Base-by-base conservation (phyloP, 257 asterid genomes). In the Striga asiatica region DNA sequence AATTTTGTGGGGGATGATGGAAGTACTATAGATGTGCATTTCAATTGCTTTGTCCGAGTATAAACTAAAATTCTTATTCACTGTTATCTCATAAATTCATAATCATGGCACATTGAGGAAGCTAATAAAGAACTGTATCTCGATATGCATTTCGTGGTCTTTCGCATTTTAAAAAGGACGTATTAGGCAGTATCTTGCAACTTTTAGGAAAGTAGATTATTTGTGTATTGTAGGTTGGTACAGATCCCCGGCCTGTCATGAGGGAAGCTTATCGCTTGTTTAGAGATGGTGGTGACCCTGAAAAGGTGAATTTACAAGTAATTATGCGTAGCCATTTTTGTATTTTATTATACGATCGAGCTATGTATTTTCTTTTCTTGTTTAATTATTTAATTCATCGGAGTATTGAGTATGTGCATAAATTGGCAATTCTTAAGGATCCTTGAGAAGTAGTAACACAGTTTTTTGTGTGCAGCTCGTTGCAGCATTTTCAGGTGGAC, bases 201-300 rank as follows among this genome's bases (percentile, higher is more conserved):
- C n/a, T 42, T 41, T 37, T 19, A 39, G 8, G 48, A 37, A 28
- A 25, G 54, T 41, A 17, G 22, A 8, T 43, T 46, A 16, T 35
- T 25, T 60, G 38, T 11, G 31, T 4, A 45, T 47, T 60, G 65
- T 76, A 89, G 95, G 95, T 89, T 42, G 95, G 95, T 64, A 58
- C 42, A 69, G 98, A 89, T 77, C 42, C 94, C 8, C 88, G 95
- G 19, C 81, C 95, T 54, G 81, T 73, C 59, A 89, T 89, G 94
- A 69, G 85, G 69, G 83, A 78, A 68, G 83, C 81, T 20, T 83
- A 86, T 64, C 13, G 37, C 72, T 60, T 83, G 92, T 83, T 89
- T 66, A 89, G 77, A 74, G 84, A 78, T 38, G 95, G 96, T 1
- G 94, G 89, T 43, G 89, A 89, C 68, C 95, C 96, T 1, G 84